Percentiles rank a stretch among this genome's conserved stretches.
These are phyloP conservation scores for Agrocybe praecox DNA, from an alignment of 768 basidiomycete genomes.

Conservation along the genomic window DNA sequence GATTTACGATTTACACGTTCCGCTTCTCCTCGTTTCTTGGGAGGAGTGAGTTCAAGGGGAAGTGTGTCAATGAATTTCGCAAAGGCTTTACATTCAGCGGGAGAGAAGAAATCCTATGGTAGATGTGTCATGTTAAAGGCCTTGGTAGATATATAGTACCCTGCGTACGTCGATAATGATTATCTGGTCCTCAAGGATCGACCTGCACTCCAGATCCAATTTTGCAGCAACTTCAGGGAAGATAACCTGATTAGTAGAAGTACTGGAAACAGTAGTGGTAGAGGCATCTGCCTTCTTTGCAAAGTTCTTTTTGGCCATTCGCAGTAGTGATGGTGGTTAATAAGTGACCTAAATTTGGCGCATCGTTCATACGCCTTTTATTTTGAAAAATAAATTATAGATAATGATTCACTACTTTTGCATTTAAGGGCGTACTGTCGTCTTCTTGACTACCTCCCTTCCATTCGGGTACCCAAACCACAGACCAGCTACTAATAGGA, in stretches of 20 bases:
- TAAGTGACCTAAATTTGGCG: background rate
- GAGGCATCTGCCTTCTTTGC: constrained; percentile 12
- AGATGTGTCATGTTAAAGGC: background rate
- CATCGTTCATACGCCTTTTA: background rate
- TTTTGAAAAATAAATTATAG: background rate
- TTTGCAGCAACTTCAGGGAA: constrained; percentile 54
- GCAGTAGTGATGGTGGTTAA: background rate
- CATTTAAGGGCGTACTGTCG: background rate
- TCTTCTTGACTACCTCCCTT: background rate
- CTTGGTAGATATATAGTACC: constrained; percentile 18
- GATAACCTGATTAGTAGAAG: constrained; percentile 9
- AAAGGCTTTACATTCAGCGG: constrained; percentile 62
- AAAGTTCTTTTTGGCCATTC: constrained; percentile 30
- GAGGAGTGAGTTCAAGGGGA: constrained; percentile 66
- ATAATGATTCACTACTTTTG: background rate
- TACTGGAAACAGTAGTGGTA: background rate
- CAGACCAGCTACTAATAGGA: constrained; percentile 40
- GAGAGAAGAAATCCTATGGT: constrained; percentile 54
- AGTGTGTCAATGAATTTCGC: constrained; percentile 60
- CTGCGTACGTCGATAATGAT: constrained; percentile 53
- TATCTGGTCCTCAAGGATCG: constrained; percentile 66
- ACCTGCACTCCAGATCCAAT: constrained; percentile 42
- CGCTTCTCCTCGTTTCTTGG: constrained; percentile 75
- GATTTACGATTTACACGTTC: constrained; percentile 66
- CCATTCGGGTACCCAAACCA: constrained; percentile 31